Evolutionary conservation across 345 rosid species (phyloP).

Genomic region (Punica granatum): DNA sequence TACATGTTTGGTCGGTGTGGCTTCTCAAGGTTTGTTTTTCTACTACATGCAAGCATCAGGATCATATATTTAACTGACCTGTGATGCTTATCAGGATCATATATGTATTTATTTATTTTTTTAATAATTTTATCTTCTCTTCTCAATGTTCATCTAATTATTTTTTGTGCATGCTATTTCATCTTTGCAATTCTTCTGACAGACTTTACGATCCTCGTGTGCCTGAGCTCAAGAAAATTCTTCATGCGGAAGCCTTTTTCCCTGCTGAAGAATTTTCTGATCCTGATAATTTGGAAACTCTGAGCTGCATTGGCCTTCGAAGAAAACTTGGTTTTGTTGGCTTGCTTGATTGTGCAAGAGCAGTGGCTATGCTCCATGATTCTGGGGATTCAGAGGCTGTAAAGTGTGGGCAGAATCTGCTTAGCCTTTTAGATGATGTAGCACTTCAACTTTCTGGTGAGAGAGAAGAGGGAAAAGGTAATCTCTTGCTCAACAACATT

Average conservation of each 20-base stretch:
- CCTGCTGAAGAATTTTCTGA: slow-evolving; percentile 69
- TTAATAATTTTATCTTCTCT: background rate
- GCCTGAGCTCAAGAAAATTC: slow-evolving; percentile 53
- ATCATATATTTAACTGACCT: too few relatives aligned
- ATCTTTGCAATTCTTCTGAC: slow-evolving; percentile 24
- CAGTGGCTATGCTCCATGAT: slow-evolving; percentile 55
- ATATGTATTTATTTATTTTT: background rate
- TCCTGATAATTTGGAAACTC: slow-evolving; percentile 60
- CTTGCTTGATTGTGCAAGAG: slow-evolving; percentile 80
- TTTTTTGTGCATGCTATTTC: background rate
- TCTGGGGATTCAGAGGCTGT: slow-evolving; percentile 46
- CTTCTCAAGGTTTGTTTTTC: background rate
- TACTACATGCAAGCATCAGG: background rate
- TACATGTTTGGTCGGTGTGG: background rate
- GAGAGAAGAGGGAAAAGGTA: slow-evolving; percentile 25
- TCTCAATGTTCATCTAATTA: background rate
- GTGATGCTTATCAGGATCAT: background rate
- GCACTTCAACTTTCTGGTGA: slow-evolving; percentile 44
- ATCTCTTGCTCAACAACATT: slow-evolving; percentile 25
- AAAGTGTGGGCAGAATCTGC: slow-evolving; percentile 48
- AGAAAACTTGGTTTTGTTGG: slow-evolving; percentile 52
- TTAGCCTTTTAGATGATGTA: slow-evolving; percentile 48
- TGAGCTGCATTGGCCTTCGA: slow-evolving; percentile 69
- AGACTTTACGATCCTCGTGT: slow-evolving; percentile 94
- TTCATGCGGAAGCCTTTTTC: slow-evolving; percentile 66